Evolutionary conservation across 805 yeast genomes (phyloP), one percentile per base, ranked within the genome.

Genomic region (Metschnikowia cerradonensis): DNA sequence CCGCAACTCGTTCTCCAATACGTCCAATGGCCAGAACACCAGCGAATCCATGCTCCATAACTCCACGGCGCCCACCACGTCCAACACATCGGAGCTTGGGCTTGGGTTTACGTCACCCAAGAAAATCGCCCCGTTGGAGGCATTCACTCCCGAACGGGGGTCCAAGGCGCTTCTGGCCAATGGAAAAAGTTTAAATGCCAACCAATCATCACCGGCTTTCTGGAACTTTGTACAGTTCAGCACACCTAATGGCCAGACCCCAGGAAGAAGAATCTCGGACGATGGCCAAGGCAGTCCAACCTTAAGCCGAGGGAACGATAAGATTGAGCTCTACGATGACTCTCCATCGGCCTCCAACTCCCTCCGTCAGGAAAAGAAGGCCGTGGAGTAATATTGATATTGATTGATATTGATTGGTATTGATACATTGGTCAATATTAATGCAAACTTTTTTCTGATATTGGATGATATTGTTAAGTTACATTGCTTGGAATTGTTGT

Each of bases 201-300:
- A 71, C 70, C 80, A 68, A 70, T 80, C 86, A 31, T 88, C 96
- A 1, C 98, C 98, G 1, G 97, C 96, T 15, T 80, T 91, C 52
- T 89, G 97, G 97, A 88, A 87, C 64, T 84, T 88, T 70, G 89
- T 91, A 62, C 96, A 90, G 61, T 83, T 91, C 51, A 71, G 74
- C 51, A 74, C 77, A 4, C 78, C 77, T 3, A 71, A 71, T 49
- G 76, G 73, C 7, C 77, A 73, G 52, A 73, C 76, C 0, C 76
- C 78, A 1, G 56, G 68, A 36, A 51, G 76, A 30, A 70, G 73
- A 48, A 61, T 66, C 49, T 68, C 73, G 41, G 76, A 69, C 14
- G 76, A 66, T 44, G 66, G 68, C 26, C 71, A 66, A 48, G 70
- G 67, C 11, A 72, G 76, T 49, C 78, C 78, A 4, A 72, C 77